Base-by-base conservation (phyloP, 768 basidiomycete genomes). In the Auriscalpium vulgare region DNA sequence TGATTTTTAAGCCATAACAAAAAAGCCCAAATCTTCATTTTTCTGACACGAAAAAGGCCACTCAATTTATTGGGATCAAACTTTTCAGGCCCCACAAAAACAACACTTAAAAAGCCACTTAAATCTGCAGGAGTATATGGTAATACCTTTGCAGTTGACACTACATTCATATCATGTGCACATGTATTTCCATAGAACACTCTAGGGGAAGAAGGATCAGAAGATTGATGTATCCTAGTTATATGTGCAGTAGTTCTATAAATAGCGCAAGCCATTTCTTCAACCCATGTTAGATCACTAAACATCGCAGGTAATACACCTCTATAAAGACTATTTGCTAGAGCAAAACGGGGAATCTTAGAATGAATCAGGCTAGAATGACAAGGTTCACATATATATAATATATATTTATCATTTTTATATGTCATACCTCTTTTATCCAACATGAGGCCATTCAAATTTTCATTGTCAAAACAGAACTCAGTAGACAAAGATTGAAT, bases 101-200 rank as follows among this genome's bases (percentile, higher is more conserved):
- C 60, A 4, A 73, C 58, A 23, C 51, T 57, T 1, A 73, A 29
- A 21, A 62, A 50, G 11, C 59, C 66, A 49, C 55, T 65, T 0
- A 72, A 47, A 62, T 72, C 63, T 3, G 56, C 38, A 13, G 66
- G 66, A 0, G 66, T 66, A 0, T 63, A 48, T 16, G 69, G 70
- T 2, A 72, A 50, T 0, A 65, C 57, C 34, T 45, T 16, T 0
- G 65, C 68, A 13, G 69, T 70, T 1, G 69, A 68, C 3, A 68
- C 21, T 2, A 71, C 37, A 57, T 73, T 72, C 61, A 65, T 66
- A 8, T 71, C 62, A 61, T 71, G 68, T 8, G 70, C 64, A 61
- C 70, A 72, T 2, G 66, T 71, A 49, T 72, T 72, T 1, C 71
- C 70, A 62, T 69, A 64, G 43, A 71, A 64, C 0, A 70, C 59